Evolutionary conservation across 2,329 filamentous ascomycete genomes (phyloP).

Genomic region (Fusarium sp.): DNA sequence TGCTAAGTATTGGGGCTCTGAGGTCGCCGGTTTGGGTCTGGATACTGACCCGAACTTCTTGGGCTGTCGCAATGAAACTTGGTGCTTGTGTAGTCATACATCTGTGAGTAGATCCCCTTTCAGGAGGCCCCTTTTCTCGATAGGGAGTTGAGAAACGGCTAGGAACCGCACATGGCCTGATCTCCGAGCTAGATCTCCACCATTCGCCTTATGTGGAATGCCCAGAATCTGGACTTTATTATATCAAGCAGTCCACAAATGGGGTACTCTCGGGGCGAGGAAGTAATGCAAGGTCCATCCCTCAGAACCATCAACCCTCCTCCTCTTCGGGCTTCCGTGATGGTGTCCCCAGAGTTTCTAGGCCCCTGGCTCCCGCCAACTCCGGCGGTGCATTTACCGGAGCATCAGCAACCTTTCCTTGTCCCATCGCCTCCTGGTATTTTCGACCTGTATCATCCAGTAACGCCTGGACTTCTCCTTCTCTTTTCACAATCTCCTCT

Average conservation of each 20-base stretch:
- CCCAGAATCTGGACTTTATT: no score
- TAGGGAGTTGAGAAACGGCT: neutral
- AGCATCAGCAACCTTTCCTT: conserved; percentile 37
- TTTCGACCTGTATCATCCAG: conserved; percentile 83
- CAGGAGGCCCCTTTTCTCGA: neutral
- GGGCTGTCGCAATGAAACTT: no score
- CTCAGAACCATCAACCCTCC: conserved; percentile 7
- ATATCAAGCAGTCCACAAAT: no score
- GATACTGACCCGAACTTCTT: no score
- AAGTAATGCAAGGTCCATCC: neutral
- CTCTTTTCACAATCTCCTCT: conserved; percentile 73
- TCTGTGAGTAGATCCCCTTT: no score
- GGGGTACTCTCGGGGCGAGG: no score
- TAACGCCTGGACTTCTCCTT: conserved; percentile 83
- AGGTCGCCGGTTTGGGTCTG: no score
- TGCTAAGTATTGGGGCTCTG: no score
- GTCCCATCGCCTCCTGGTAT: conserved; percentile 59
- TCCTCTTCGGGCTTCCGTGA: conserved; percentile 41
- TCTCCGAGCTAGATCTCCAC: neutral
- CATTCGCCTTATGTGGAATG: no score
- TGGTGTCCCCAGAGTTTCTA: conserved; percentile 51
- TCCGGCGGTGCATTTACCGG: conserved; percentile 32
- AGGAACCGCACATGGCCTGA: no score
- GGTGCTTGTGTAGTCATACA: no score
- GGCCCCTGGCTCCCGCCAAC: conserved; percentile 48